phyloP scores from a whole-genome alignment of 23 red algal genomes.

The Gracilaria gracilis region DNA sequence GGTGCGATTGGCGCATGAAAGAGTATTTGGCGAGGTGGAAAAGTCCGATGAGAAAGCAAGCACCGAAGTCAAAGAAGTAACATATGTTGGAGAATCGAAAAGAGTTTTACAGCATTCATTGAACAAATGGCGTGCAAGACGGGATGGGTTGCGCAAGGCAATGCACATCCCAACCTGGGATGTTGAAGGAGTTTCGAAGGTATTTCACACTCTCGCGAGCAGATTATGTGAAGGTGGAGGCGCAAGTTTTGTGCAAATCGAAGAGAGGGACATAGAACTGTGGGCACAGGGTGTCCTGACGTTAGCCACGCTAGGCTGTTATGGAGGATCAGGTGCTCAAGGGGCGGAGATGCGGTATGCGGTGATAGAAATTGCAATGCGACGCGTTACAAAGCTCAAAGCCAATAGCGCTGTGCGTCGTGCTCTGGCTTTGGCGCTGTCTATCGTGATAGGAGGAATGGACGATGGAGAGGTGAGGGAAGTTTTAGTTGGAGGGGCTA shows the following conservation, averaged over 20 bases:
- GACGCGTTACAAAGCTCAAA: slow-evolving; percentile 11
- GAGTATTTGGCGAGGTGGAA: background rate
- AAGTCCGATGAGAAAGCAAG: background rate
- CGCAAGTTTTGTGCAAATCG: slow-evolving; percentile 50
- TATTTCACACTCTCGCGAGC: slow-evolving; percentile 53
- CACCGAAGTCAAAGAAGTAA: slow-evolving; percentile 6
- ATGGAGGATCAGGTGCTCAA: slow-evolving; percentile 26
- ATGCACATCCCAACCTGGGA: background rate
- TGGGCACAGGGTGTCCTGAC: slow-evolving; percentile 62
- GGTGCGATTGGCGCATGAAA: slow-evolving; percentile 30
- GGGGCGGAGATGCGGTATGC: slow-evolving; percentile 36
- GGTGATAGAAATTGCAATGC: slow-evolving; percentile 49
- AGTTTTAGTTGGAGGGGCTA: slow-evolving; percentile 32
- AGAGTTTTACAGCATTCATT: slow-evolving; percentile 1
- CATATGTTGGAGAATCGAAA: slow-evolving; percentile 12
- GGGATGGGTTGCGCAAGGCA: background rate
- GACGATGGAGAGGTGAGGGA: slow-evolving; percentile 47
- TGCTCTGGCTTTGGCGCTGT: slow-evolving; percentile 49
- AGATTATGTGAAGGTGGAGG: slow-evolving; percentile 61
- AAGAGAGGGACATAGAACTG: slow-evolving; percentile 42
- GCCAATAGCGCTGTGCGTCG: slow-evolving; percentile 47
- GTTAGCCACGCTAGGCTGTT: slow-evolving; percentile 29
- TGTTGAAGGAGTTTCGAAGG: slow-evolving; percentile 37
- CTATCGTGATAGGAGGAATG: slow-evolving; percentile 45
- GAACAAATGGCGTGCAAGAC: slow-evolving; percentile 22